Base-by-base conservation (phyloP, 2,329 filamentous ascomycete genomes). In the Ascochyta viciae-villosae region DNA sequence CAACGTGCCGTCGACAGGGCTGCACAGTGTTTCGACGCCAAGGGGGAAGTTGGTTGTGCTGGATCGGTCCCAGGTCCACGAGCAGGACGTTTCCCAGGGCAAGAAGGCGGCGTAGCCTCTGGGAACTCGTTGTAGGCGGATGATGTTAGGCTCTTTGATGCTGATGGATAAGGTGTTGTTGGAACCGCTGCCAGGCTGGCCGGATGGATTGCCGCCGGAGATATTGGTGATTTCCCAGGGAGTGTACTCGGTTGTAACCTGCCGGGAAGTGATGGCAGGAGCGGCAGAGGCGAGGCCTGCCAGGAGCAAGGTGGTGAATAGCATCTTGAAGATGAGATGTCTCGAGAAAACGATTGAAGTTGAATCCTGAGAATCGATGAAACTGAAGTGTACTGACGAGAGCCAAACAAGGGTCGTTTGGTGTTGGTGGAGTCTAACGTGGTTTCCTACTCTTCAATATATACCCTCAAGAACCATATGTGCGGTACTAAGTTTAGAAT, bases 181-280 rank as follows among this genome's bases (percentile, higher is more conserved):
- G 16, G 43, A 19, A 3, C 40, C 10, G 22, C 33, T 43, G 26
- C 45, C 39, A 19, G 51, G 44, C 9, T 39, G 44, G 27, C 40
- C 40, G 22, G 33, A 40, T 31, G 38, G 43, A 10, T 15, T 27
- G 16, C 16, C 8, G 37, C 40, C 38, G 15, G 23, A 31, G 19
- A 43, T 38, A 6, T 16, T 15, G 4, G 52, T 54, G 27, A 54
- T 54, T 16, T 50, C 24, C 52, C 45, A 54, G 12, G 52, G 45
- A 22, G 19, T 29, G 27, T 19, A 31, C 22, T 33, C 45, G 12
- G 34, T 35, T 15, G 39, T 41, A 39, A 24, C 23, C 19, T 44
- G 52, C 34, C 45, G 44, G 4, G 33, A 31, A 27, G 24, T 12
- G 22, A 50, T 27, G 27, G 44, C 26, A 27, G 45, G 44, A n/a